These are phyloP conservation scores for Parmelia sp. DNA, from an alignment of 495 filamentous ascomycete species.

Conservation along the genomic window DNA sequence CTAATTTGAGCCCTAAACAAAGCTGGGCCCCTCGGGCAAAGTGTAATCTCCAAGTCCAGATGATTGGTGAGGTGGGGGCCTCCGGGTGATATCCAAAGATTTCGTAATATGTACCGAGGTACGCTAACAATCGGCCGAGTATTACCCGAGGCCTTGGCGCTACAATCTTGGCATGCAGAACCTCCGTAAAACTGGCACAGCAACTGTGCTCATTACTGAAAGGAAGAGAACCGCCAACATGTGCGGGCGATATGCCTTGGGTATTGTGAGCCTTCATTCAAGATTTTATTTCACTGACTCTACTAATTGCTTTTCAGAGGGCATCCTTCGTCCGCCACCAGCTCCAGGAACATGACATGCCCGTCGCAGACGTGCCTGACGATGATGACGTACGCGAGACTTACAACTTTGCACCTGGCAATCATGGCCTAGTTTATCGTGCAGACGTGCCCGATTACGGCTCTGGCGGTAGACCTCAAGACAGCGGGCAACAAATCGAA, in stretches of 20 bases:
- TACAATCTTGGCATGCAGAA: no score
- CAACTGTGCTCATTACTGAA: not conserved
- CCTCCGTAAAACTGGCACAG: not conserved
- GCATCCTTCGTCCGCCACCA: conserved; percentile 62
- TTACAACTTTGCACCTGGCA: conserved; percentile 91
- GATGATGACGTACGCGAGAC: conserved; percentile 69
- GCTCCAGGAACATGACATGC: conserved; percentile 68
- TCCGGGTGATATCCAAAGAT: no score
- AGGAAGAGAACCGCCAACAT: conserved; percentile 38
- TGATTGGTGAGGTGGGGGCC: no score
- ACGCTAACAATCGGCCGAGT: no score
- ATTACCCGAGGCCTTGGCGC: no score
- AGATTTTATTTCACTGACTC: conserved; percentile 6
- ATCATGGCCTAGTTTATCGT: conserved; percentile 79
- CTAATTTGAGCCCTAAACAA: no score
- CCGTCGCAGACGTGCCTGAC: conserved; percentile 66
- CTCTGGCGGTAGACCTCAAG: conserved; percentile 33
- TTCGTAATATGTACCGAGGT: no score
- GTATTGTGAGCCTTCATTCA: conserved; percentile 51
- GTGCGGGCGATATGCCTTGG: conserved; percentile 83
- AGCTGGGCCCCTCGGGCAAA: no score
- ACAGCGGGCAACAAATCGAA: conserved; percentile 23
- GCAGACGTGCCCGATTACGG: conserved; percentile 59
- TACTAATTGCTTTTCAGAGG: conserved; percentile 33
- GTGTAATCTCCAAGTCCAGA: no score